Evolutionary conservation across 2,329 filamentous ascomycete species (phyloP).

Genomic region (Tolypocladium pustulatum): DNA sequence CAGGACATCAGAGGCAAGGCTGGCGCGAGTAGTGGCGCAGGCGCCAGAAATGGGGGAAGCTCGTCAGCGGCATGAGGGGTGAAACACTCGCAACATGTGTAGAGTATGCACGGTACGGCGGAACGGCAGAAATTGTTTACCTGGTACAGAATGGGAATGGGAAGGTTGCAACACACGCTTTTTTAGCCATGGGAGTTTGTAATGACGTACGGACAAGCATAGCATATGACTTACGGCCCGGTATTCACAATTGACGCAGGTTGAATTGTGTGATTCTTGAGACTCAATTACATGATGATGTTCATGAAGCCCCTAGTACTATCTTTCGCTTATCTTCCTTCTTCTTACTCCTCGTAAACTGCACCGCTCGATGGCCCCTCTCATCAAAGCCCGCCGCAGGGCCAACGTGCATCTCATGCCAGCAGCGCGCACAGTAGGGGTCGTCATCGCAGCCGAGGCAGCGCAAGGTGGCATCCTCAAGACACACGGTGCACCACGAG

Average conservation of each 20-base stretch:
- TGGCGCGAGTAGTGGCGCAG: conserved; percentile 7
- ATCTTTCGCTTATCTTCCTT: conserved; percentile 21
- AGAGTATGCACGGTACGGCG: background rate
- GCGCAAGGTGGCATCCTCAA: conserved; percentile 62
- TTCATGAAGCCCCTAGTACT: conserved; percentile 22
- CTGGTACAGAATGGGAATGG: background rate
- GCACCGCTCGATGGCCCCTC: conserved; percentile 55
- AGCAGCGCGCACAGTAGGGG: conserved; percentile 68
- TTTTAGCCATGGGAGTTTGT: background rate
- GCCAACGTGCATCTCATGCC: conserved; percentile 69
- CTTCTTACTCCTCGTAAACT: conserved; percentile 33
- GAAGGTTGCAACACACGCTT: background rate
- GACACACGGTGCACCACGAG: conserved; percentile 74
- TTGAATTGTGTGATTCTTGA: background rate
- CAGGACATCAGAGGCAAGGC: conserved; percentile 64
- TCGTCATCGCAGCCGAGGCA: conserved; percentile 64
- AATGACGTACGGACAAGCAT: background rate
- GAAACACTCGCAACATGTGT: background rate
- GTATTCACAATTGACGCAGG: background rate
- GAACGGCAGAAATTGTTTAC: background rate
- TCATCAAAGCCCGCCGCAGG: conserved; percentile 62
- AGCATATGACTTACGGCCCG: background rate
- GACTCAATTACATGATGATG: background rate
- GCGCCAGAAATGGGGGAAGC: conserved; percentile 3
- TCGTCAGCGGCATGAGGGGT: background rate